phyloP scores from a whole-genome alignment of 2,329 filamentous ascomycete genomes.

The Saccharata proteae region DNA sequence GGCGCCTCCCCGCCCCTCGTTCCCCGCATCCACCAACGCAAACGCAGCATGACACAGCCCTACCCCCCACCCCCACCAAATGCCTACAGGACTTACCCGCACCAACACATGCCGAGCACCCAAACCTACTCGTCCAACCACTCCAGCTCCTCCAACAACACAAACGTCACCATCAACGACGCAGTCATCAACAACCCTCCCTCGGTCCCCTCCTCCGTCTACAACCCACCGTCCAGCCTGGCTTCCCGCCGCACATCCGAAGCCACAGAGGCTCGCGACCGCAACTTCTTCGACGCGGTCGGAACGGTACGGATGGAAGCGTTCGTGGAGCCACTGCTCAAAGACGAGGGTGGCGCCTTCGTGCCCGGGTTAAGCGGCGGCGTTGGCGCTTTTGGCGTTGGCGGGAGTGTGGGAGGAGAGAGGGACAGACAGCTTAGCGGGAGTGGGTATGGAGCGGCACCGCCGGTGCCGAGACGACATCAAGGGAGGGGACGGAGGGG shows the following conservation, averaged over 20 bases:
- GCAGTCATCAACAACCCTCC: constrained; percentile 17
- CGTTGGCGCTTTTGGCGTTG: background rate
- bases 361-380: constrained; percentile 1
- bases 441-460: constrained; percentile 3
- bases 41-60: constrained; percentile 12
- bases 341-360: constrained; percentile 11
- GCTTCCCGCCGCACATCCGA: constrained; percentile 44
- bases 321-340: constrained; percentile 55
- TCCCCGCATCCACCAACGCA: constrained; percentile 30
- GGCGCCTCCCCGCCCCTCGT: constrained; percentile 62
- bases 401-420: constrained; percentile 4
- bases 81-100: background rate
- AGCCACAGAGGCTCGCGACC: constrained; percentile 34
- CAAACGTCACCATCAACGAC: too few relatives aligned
- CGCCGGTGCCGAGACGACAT: too few relatives aligned
- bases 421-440: constrained; percentile 1
- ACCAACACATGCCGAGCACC: background rate
- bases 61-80: constrained; percentile 4
- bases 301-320: constrained; percentile 95
- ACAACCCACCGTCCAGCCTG: constrained; percentile 33
- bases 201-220: constrained; percentile 25
- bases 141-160: constrained; percentile 19
- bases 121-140: constrained; percentile 19
- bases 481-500: constrained; percentile 1
- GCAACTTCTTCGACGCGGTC: constrained; percentile 68